Conservation (phyloP, 495 filamentous ascomycete species). For the Peziza echinospora region DNA sequence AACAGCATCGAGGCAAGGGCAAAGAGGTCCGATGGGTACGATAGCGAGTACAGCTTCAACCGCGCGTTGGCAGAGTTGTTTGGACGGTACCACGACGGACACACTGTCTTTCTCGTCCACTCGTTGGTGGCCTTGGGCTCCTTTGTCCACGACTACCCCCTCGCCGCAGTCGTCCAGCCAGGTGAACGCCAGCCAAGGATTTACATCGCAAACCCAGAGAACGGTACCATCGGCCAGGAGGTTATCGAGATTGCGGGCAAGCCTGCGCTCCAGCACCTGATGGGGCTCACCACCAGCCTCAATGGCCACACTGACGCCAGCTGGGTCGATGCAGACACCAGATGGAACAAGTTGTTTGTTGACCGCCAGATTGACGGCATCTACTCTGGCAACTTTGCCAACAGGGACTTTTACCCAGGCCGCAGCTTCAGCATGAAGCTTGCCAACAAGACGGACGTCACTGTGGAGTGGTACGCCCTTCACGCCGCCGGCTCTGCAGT, state of each 20-base stretch:
- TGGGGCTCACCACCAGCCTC: constrained; percentile 6
- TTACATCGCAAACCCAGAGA: background rate
- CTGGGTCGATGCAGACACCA: constrained; percentile 14
- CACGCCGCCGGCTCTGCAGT: too few relatives aligned
- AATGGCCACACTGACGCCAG: constrained; percentile 2
- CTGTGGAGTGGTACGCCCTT: constrained; percentile 6
- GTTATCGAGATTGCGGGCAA: constrained; percentile 9
- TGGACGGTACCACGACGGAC: constrained; percentile 10
- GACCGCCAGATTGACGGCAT: too few relatives aligned
- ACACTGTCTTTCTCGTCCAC: constrained; percentile 3
- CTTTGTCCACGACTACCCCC: constrained; percentile 5
- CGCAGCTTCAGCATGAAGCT: constrained; percentile 5
- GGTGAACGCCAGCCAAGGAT: constrained; percentile 8
- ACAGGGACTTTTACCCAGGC: constrained; percentile 2
- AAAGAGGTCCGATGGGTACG: constrained; percentile 1
- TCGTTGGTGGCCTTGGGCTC: constrained; percentile 3
- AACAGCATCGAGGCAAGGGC: constrained; percentile 1
- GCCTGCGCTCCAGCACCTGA: constrained; percentile 3
- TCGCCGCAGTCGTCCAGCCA: constrained; percentile 5
- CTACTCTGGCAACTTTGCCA: constrained; percentile 3
- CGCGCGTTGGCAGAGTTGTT: constrained; percentile 10
- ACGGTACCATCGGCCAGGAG: background rate
- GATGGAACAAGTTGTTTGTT: constrained; percentile 10
- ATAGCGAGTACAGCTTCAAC: constrained; percentile 10
- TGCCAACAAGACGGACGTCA: constrained; percentile 4